Conservation (phyloP, 1,139 yeast genomes). For the Williopsis jadinii region DNA sequence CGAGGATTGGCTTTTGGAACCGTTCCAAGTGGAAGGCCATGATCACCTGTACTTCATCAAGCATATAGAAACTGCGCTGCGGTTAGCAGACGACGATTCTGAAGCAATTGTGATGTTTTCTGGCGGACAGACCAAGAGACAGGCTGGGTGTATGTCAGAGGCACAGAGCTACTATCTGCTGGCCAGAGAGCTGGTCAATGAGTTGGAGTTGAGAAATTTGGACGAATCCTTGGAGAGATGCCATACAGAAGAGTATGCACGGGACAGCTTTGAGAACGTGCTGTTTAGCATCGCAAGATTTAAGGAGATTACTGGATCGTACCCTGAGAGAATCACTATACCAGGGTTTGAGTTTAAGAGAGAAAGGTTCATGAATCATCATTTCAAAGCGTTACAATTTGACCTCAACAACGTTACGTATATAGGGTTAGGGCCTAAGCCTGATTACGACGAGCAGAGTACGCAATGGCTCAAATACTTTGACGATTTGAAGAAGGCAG, state of each 20-base stretch:
- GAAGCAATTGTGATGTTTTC: constrained; percentile 37
- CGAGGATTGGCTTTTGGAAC: constrained; percentile 56
- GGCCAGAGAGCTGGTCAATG: constrained; percentile 14
- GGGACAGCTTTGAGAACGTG: constrained; percentile 79
- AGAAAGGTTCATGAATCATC: constrained; percentile 48
- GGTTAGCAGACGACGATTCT: constrained; percentile 27
- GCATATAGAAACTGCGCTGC: constrained; percentile 40
- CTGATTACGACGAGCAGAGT: constrained; percentile 25
- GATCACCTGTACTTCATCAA: constrained; percentile 63
- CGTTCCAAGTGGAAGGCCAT: constrained; percentile 62
- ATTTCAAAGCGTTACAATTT: constrained; percentile 43
- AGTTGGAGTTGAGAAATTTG: constrained; percentile 3
- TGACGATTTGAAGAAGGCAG: constrained; percentile 38
- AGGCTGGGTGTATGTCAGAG: constrained; percentile 51
- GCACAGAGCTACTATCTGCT: constrained; percentile 45
- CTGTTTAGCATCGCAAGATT: constrained; percentile 56
- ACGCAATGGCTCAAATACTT: constrained; percentile 25
- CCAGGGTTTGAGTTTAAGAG: constrained; percentile 74
- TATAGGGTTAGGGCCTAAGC: constrained; percentile 58
- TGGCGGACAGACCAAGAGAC: constrained; percentile 65
- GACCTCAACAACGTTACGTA: constrained; percentile 35
- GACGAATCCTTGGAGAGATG: constrained; percentile 15
- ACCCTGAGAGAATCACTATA: constrained; percentile 48
- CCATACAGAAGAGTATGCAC: constrained; percentile 57
- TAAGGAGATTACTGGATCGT: constrained; percentile 37